phyloP scores from a whole-genome alignment of 2,329 filamentous ascomycete genomes.

The Colletotrichum endophyticum region DNA sequence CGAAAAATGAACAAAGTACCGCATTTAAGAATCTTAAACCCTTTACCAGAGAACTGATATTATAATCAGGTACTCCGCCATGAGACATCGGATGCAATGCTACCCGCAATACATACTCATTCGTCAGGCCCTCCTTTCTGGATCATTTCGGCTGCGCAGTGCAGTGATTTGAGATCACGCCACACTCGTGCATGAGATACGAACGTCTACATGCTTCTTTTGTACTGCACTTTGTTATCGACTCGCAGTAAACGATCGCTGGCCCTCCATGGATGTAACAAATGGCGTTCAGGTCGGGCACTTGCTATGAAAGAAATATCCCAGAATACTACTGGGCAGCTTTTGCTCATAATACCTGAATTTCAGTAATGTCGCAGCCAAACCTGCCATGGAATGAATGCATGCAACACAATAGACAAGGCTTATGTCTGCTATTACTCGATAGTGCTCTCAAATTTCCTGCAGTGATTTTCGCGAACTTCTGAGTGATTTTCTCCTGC shows the following conservation, averaged over 20 bases:
- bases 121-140: neutral
- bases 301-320: neutral
- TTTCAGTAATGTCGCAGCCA: neutral
- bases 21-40: neutral
- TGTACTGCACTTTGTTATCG: neutral
- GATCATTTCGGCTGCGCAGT: neutral
- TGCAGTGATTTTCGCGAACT: neutral
- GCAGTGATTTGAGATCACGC: neutral
- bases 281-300: no score
- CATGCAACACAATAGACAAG: neutral
- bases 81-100: neutral
- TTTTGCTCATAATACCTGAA: neutral
- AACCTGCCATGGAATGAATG: neutral
- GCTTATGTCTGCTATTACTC: neutral
- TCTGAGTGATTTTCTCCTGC: neutral
- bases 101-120: neutral
- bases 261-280: no score
- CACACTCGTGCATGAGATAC: neutral
- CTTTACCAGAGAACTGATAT: neutral
- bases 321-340: neutral
- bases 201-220: neutral
- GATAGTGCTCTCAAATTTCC: neutral
- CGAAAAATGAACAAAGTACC: neutral
- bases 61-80: neutral
- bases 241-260: no score